Conservation (phyloP, 306 rosid genomes). For the Trichosanthes cucumerina region DNA sequence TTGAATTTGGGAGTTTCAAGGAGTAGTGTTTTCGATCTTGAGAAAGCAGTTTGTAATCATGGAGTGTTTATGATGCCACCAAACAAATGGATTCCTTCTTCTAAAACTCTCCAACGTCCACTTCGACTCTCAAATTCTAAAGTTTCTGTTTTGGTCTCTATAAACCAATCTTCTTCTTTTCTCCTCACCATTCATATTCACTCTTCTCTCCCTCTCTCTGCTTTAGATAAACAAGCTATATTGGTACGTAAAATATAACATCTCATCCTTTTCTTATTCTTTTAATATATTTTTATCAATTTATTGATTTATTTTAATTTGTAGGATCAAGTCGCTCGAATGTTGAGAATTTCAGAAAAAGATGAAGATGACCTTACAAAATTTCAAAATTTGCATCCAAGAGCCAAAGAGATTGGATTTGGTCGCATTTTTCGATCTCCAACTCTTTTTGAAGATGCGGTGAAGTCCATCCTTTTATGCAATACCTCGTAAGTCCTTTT, state of each 20-base stretch:
- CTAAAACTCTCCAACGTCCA: conserved; percentile 26
- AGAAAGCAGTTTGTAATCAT: conserved; percentile 32
- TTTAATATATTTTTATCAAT: too few species aligned
- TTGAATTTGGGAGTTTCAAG: neutral
- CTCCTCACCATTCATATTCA: conserved; percentile 15
- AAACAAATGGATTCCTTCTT: conserved; percentile 27
- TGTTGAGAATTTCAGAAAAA: conserved; percentile 11
- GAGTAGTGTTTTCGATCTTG: conserved; percentile 10
- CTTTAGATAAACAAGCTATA: neutral
- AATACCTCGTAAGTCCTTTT: conserved; percentile 3
- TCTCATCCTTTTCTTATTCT: too few species aligned
- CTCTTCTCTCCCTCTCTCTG: neutral
- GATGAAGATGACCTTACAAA: conserved; percentile 2
- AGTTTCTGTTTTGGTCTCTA: conserved; percentile 12
- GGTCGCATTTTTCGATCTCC: conserved; percentile 22
- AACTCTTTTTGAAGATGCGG: conserved; percentile 23
- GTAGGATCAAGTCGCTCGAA: conserved; percentile 23
- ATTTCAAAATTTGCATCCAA: neutral
- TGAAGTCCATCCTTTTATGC: conserved; percentile 28
- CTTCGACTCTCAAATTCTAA: conserved; percentile 16
- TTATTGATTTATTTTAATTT: too few species aligned
- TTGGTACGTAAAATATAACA: conserved; percentile 1
- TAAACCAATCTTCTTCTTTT: neutral
- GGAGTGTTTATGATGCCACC: conserved; percentile 44
- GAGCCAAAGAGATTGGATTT: conserved; percentile 5